Percentiles rank a stretch among this genome's conserved stretches.
Evolutionary conservation across 208 protist species (phyloP).

Genomic region (Vickermania ingenoplastis): DNA sequence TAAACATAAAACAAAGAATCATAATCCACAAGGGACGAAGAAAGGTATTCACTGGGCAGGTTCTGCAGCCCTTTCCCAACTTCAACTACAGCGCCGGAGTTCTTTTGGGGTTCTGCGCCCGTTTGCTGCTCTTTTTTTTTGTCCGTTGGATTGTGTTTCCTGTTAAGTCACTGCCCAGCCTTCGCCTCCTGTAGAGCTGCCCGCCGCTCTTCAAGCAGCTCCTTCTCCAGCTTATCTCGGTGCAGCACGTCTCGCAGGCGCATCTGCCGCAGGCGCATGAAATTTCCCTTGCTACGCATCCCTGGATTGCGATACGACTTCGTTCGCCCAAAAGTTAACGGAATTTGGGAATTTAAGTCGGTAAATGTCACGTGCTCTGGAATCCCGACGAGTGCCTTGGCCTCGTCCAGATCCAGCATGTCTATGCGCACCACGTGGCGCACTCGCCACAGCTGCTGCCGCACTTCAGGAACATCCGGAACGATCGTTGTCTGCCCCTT

Average conservation of each 20-base stretch:
- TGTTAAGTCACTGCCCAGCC: not conserved
- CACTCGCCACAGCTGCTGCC: constrained; percentile 68
- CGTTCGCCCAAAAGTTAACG: constrained; percentile 49
- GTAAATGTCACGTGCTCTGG: constrained; percentile 70
- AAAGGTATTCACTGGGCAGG: too few relatives aligned
- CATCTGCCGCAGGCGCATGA: constrained; percentile 76
- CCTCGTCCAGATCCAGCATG: constrained; percentile 71
- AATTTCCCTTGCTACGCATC: constrained; percentile 66
- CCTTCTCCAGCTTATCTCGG: constrained; percentile 64
- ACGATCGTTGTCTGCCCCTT: constrained; percentile 72
- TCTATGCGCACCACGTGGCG: constrained; percentile 70
- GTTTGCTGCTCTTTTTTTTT: too few relatives aligned
- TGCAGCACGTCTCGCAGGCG: constrained; percentile 74
- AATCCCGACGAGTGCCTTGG: constrained; percentile 61
- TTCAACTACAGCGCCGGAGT: too few relatives aligned
- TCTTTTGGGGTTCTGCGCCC: too few relatives aligned
- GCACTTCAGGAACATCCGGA: constrained; percentile 63
- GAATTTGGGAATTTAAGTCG: constrained; percentile 54
- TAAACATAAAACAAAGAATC: too few relatives aligned
- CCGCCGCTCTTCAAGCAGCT: constrained; percentile 50
- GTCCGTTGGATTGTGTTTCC: not conserved
- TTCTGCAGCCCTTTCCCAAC: too few relatives aligned
- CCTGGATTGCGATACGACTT: constrained; percentile 22
- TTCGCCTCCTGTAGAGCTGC: constrained; percentile 5
- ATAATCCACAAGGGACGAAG: too few relatives aligned